phyloP scores from a whole-genome alignment of 306 rosid species.

The Biancaea sappan region DNA sequence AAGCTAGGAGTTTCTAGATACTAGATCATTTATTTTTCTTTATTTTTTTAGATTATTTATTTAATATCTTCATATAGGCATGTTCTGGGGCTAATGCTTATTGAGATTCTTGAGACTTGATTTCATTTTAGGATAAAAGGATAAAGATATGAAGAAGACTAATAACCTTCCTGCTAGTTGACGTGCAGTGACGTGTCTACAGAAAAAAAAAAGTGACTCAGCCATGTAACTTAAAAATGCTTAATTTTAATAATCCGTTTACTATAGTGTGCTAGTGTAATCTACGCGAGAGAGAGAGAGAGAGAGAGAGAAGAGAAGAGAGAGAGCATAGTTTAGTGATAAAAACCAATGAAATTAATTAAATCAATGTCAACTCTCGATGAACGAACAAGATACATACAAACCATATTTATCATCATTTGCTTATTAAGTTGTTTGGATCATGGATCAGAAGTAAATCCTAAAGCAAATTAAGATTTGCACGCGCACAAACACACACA shows the following conservation, averaged over 20 bases:
- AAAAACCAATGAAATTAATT: slow-evolving; percentile 33
- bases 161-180: slow-evolving; percentile 48
- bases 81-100: slow-evolving; percentile 20
- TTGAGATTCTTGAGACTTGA: slow-evolving; percentile 25
- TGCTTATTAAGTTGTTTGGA: slow-evolving; percentile 15
- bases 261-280: neutral
- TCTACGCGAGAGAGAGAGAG: too few species aligned
- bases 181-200: slow-evolving; percentile 40
- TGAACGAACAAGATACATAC: slow-evolving; percentile 7
- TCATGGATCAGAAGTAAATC: slow-evolving; percentile 37
- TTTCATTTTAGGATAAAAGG: slow-evolving; percentile 33
- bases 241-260: neutral
- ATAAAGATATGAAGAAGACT: slow-evolving; percentile 46
- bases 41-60: too few species aligned
- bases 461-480: slow-evolving; percentile 47
- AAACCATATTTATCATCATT: slow-evolving; percentile 32
- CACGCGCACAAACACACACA: too few species aligned
- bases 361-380: slow-evolving; percentile 26
- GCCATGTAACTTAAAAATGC: neutral
- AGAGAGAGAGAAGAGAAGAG: too few species aligned
- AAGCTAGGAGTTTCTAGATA: too few species aligned
- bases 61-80: too few species aligned
- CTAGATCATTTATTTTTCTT: too few species aligned
- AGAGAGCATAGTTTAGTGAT: neutral
- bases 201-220: slow-evolving; percentile 15